These are phyloP conservation scores for Entomortierella chlamydospora DNA, from an alignment of 192 early-diverging fungal genomes.

Conservation along the genomic window DNA sequence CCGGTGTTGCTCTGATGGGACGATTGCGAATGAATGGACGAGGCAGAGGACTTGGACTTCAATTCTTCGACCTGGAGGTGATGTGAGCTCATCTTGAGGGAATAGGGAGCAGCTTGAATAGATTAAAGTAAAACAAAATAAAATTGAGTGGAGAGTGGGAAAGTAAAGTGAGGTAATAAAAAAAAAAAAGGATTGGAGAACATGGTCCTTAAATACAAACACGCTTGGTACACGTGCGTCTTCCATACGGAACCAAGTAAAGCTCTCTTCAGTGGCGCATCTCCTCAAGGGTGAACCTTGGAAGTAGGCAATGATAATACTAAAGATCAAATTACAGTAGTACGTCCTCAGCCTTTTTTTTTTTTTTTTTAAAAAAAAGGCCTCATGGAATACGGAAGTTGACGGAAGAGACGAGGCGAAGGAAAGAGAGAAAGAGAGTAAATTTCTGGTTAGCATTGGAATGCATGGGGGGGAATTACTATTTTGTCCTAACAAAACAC, in stretches of 20 bases:
- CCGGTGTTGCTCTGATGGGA: too few species aligned
- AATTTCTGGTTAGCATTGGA: slow-evolving; percentile 5
- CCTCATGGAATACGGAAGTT: slow-evolving; percentile 14
- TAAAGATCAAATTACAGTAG: too few species aligned
- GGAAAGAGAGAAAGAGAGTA: neutral
- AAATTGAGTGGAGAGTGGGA: neutral
- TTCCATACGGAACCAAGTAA: too few species aligned
- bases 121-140: neutral
- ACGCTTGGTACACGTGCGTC: too few species aligned
- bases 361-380: too few species aligned
- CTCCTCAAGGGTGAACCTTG: too few species aligned
- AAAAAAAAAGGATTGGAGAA: neutral
- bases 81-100: neutral
- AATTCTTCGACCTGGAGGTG: neutral
- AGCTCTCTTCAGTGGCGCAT: too few species aligned
- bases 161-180: slow-evolving; percentile 3
- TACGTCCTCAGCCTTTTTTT: too few species aligned
- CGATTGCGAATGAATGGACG: slow-evolving; percentile 7
- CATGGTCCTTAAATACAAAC: neutral
- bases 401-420: slow-evolving; percentile 3
- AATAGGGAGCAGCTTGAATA: neutral
- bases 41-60: slow-evolving; percentile 2
- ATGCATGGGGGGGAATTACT: slow-evolving; percentile 1
- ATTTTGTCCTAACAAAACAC: too few species aligned
- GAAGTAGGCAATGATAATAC: too few species aligned